Percentiles rank a stretch among this genome's conserved stretches.
Conservation (phyloP, 345 rosid species). For the Euclidium syriacum region DNA sequence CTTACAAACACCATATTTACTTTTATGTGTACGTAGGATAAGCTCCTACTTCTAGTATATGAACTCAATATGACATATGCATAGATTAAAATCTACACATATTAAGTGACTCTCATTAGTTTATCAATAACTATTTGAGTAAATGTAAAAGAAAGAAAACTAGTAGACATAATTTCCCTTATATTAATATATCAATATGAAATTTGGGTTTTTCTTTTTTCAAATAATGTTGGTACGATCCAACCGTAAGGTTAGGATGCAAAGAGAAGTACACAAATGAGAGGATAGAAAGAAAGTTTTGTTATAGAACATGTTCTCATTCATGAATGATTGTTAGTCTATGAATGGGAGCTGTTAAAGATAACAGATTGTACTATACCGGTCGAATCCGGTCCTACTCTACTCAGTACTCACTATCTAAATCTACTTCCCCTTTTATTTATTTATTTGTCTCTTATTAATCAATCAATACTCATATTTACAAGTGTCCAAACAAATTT, state of each 20-base stretch:
- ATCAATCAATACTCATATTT: background rate
- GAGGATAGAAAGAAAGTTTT: background rate
- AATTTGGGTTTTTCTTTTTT: too few relatives aligned
- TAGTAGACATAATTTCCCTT: too few relatives aligned
- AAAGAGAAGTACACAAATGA: background rate
- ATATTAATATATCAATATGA: too few relatives aligned
- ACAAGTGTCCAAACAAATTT: slow-evolving; percentile 1
- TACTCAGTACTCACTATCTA: background rate
- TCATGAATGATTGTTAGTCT: slow-evolving; percentile 24
- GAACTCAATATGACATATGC: too few relatives aligned
- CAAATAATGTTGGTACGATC: too few relatives aligned
- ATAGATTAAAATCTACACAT: too few relatives aligned
- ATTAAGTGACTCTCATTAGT: too few relatives aligned
- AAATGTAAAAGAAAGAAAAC: too few relatives aligned
- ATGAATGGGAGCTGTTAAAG: slow-evolving; percentile 5
- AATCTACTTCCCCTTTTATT: background rate
- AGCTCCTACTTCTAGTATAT: too few relatives aligned
- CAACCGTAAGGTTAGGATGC: background rate
- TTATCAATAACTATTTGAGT: too few relatives aligned
- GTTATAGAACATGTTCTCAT: slow-evolving; percentile 13
- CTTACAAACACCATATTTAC: too few relatives aligned
- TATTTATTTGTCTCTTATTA: background rate
- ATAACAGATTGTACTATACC: slow-evolving; percentile 29
- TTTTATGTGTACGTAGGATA: too few relatives aligned
- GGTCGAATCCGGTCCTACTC: slow-evolving; percentile 25